Percentiles rank a stretch among this genome's conserved stretches.
Conservation (phyloP, 2,329 filamentous ascomycete genomes). For the Nothopassalora personata region DNA sequence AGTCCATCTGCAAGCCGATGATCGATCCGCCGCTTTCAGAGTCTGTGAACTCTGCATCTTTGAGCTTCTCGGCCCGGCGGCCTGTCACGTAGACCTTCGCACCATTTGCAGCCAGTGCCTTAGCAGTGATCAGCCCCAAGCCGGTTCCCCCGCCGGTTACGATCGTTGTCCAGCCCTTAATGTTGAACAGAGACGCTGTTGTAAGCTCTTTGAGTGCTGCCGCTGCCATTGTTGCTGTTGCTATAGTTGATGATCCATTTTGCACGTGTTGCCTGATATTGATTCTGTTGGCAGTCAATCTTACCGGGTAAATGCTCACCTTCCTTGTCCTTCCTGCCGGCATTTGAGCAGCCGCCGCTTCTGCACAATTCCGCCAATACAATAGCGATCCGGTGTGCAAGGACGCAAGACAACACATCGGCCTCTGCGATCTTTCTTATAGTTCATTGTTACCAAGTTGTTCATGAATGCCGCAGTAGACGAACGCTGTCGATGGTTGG, state of each 20-base stretch:
- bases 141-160: slow-evolving; percentile 45
- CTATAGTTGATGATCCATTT: neutral
- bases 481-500: too few relatives aligned
- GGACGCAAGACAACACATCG: too few relatives aligned
- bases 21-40: slow-evolving; percentile 62
- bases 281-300: neutral
- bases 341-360: neutral
- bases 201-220: slow-evolving; percentile 21
- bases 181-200: slow-evolving; percentile 33
- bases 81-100: slow-evolving; percentile 46
- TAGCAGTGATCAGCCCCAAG: slow-evolving; percentile 45
- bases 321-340: neutral
- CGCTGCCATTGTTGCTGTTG: slow-evolving; percentile 18
- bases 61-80: slow-evolving; percentile 42
- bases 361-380: neutral
- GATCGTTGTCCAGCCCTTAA: slow-evolving; percentile 38
- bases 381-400: neutral
- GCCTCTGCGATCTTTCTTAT: too few relatives aligned
- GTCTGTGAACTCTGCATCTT: slow-evolving; percentile 37
- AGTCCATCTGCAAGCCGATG: slow-evolving; percentile 30
- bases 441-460: too few relatives aligned
- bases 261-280: neutral
- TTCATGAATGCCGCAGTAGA: too few relatives aligned
- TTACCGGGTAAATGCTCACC: neutral
- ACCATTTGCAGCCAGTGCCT: slow-evolving; percentile 45